Base-by-base conservation (phyloP, 192 early-diverging fungal genomes). In the Diversispora epigaea region DNA sequence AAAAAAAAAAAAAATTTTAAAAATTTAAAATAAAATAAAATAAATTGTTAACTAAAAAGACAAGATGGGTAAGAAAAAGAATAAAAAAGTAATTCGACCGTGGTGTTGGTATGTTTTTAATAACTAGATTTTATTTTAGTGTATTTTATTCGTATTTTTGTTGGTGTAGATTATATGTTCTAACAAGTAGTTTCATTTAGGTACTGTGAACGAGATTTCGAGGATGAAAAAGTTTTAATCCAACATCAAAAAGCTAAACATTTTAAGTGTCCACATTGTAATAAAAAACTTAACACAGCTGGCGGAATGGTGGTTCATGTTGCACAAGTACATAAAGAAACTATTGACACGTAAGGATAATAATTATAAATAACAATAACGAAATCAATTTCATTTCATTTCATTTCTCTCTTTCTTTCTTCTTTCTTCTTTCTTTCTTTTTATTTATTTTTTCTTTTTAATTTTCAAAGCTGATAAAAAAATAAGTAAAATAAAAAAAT, bases 201-300 rank as follows among this genome's bases (percentile, higher is more conserved):
- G 96, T 97, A 98, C 81, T 98, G 96, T 80, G 94, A 97, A 67
- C 86, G 93, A 66, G 93, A 95, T 71, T 98, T 98, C 79, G 94
- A 96, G 68, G 95, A 96, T 80, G 95, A 97, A 71, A 96, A 94
- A 76, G 91, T 95, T 8, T 84, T 98, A 60, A 88, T 98, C 43
- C 87, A 93, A 70, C 96, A 98, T 81, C 96, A 98, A 79, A 90
- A 89, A 80, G 91, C 93, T 44, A 94, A 93, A 80, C 96, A 98
- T 77, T 97, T 97, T 85, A 96, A 96, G 76, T 98, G 96, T 78
- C 80, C 81, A 65, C 81, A 87, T 12, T 98, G 96, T 81, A 78
- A 81, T 76, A 95, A 94, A 80, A 91, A 91, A 66, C 87, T 96
- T 45, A 94, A 91, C 77, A 95, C 95, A 2, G 95, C 93, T 1